Evolutionary conservation across 148 eudicot genomes (phyloP), one percentile per base, ranked within the genome.

Genomic region (Silene conica): DNA sequence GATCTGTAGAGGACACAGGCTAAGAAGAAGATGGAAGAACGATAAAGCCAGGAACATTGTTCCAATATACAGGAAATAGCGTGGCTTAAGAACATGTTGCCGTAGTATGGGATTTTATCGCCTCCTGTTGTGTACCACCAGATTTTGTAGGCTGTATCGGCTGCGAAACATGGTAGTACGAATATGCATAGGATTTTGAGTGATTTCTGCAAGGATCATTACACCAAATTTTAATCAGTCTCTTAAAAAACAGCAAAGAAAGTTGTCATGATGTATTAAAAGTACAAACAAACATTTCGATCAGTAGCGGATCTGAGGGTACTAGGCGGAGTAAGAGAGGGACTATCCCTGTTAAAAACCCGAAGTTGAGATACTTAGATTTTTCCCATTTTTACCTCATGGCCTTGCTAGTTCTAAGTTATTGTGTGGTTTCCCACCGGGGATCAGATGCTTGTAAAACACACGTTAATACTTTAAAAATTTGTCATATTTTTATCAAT

Each of bases 61-160:
- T 87, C 83, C 61, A 94, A 76, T 5, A 80, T 50, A 80, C 97
- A 94, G 0, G 87, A 81, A 6, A 91, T n/a, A 4, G 73, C 50
- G 67, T 90, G 85, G 81, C 92, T 89, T 9, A 83, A 43, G 14
- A 78, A 77, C 2, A 85, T 70, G 59, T 87, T 89, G 62, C 67
- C 81, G 46, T 80, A 78, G 70, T 87, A 84, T 0, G 98, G 97
- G 34, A 89, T 91, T 69, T 68, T 67, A 28, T 74, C 73, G 50
- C 91, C 90, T 43, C 96, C 96, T 34, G 97, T 80, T 18, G 75
- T 67, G 86, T 89, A 94, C 98, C 98, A 91, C 98, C 97, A 94
- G 45, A 91, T 86, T 69, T 90, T 94, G 87, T 94, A 94, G 21
- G 69, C 83, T 19, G 84, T 70, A 54, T 91, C 90, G 0, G 81